Evolutionary conservation across 2,329 filamentous ascomycete genomes (phyloP).

Genomic region (Blastomyces percursus): DNA sequence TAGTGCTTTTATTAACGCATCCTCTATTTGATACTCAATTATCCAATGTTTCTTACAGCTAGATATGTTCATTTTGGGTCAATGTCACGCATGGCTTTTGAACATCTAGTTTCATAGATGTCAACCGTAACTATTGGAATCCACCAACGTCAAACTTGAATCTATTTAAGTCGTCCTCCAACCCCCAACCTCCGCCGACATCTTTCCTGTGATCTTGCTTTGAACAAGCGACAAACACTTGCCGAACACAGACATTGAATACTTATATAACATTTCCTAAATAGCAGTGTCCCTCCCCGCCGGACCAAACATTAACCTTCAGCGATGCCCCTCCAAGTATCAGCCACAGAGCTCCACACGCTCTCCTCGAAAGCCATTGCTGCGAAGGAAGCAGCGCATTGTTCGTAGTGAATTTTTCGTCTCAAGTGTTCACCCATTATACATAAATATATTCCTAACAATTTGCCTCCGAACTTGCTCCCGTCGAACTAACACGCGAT

Average conservation of each 20-base stretch:
- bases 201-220: neutral
- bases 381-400: constrained; percentile 73
- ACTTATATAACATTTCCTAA: neutral
- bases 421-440: neutral
- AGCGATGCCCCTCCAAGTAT: constrained; percentile 35
- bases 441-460: neutral
- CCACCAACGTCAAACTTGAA: too few relatives aligned
- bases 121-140: too few relatives aligned
- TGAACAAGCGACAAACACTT: neutral
- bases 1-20: too few relatives aligned
- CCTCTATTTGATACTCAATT: too few relatives aligned
- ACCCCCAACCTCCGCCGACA: too few relatives aligned
- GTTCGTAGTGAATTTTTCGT: constrained; percentile 36
- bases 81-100: too few relatives aligned
- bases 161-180: too few relatives aligned
- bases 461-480: neutral
- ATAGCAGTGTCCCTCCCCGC: neutral
- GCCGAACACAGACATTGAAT: neutral
- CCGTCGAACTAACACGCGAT: neutral
- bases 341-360: constrained; percentile 50
- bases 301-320: constrained; percentile 4
- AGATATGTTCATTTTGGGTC: too few relatives aligned
- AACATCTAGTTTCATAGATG: too few relatives aligned
- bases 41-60: too few relatives aligned
- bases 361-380: constrained; percentile 54